A percentile compares a stretch with the other conserved stretches of the same genome.
These are phyloP conservation scores for Erysimum cheiri DNA, from an alignment of 441 rosid genomes.

Conservation along the genomic window DNA sequence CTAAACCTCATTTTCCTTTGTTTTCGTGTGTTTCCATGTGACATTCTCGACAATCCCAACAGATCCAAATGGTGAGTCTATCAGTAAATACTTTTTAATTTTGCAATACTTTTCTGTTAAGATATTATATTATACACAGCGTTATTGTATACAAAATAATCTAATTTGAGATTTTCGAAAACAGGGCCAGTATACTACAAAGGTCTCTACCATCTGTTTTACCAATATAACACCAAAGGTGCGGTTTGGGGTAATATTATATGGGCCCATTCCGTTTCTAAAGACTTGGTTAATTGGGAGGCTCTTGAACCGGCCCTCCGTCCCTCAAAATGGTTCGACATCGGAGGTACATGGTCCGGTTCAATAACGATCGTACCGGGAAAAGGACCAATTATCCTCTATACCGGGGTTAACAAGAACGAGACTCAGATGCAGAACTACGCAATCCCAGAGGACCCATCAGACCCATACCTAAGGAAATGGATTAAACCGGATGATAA, in stretches of 20 bases:
- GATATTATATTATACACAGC: not conserved
- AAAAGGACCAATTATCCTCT: constrained; percentile 63
- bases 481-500: constrained; percentile 88
- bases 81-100: not conserved
- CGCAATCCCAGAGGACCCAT: constrained; percentile 62
- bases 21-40: constrained; percentile 18
- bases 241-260: constrained; percentile 94
- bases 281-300: constrained; percentile 77
- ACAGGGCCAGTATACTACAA: constrained; percentile 77
- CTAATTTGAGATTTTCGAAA: not conserved
- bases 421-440: constrained; percentile 68
- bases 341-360: constrained; percentile 89
- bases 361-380: constrained; percentile 72
- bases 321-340: constrained; percentile 76
- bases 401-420: constrained; percentile 68
- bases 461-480: constrained; percentile 77
- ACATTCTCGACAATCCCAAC: constrained; percentile 19
- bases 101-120: not conserved
- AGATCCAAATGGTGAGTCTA: constrained; percentile 81
- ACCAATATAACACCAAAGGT: constrained; percentile 87
- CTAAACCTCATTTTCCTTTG: not conserved
- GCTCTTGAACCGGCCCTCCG: constrained; percentile 68
- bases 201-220: constrained; percentile 83
- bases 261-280: constrained; percentile 95
- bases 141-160: not conserved